These are phyloP conservation scores for Aureobasidium sp. DNA, from an alignment of 2,329 filamentous ascomycete species.

Conservation along the genomic window DNA sequence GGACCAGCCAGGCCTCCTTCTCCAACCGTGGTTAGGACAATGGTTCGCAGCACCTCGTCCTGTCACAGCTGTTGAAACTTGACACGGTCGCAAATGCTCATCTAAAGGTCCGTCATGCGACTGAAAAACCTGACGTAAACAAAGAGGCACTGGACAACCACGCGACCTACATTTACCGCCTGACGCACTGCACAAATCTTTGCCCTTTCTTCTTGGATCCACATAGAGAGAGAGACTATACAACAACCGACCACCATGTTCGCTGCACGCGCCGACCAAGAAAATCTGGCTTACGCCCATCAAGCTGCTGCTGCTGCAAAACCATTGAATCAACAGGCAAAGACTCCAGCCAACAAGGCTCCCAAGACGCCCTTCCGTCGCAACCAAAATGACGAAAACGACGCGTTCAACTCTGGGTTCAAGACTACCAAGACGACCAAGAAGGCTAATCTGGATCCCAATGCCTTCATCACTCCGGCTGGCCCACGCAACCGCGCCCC, in stretches of 20 bases:
- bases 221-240: background rate
- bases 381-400: constrained; percentile 79
- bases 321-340: constrained; percentile 64
- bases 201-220: background rate
- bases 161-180: background rate
- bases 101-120: background rate
- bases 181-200: background rate
- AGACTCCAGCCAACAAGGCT: constrained; percentile 69
- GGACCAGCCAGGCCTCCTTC: background rate
- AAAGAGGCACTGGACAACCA: background rate
- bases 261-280: constrained; percentile 69
- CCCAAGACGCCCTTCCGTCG: constrained; percentile 79
- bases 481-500: constrained; percentile 71
- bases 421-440: constrained; percentile 54
- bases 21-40: background rate
- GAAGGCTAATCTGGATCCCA: constrained; percentile 48
- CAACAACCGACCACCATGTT: constrained; percentile 50
- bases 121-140: background rate
- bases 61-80: background rate
- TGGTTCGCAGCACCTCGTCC: constrained; percentile 1
- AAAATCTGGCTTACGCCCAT: constrained; percentile 73
- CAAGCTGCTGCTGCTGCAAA: constrained; percentile 66
- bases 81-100: constrained; percentile 2
- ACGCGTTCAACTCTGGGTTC: constrained; percentile 53
- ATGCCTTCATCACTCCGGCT: constrained; percentile 70